Percentiles rank a stretch among this genome's conserved stretches.
These are phyloP conservation scores for Elongisporangium undulatum DNA, from an alignment of 352 stramenopile genomes.

Conservation along the genomic window DNA sequence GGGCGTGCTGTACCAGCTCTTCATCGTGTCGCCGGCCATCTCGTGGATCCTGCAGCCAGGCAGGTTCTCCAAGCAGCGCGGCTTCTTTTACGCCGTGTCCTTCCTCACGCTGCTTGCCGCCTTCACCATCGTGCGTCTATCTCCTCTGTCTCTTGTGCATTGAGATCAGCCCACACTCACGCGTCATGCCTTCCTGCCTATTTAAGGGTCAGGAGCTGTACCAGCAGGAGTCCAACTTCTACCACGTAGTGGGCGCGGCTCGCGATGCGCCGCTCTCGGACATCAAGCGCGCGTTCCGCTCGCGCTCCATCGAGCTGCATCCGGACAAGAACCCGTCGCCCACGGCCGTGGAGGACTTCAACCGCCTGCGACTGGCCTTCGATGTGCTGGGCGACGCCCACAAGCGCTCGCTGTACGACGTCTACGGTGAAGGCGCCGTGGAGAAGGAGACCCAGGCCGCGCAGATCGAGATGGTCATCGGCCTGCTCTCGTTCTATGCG, in stretches of 20 bases:
- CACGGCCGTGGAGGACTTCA: conserved; percentile 91
- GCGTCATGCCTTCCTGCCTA: conserved; percentile 3
- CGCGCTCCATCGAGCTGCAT: conserved; percentile 93
- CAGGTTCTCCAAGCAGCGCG: conserved; percentile 90
- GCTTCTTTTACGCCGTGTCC: conserved; percentile 92
- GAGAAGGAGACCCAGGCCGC: conserved; percentile 88
- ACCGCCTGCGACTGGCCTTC: conserved; percentile 92
- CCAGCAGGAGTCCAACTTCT: conserved; percentile 93
- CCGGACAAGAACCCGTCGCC: conserved; percentile 96
- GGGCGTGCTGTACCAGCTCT: conserved; percentile 66
- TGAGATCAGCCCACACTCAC: neutral
- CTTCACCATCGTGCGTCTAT: conserved; percentile 85
- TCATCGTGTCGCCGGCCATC: conserved; percentile 84
- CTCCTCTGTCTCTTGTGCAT: neutral
- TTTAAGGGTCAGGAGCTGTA: conserved; percentile 77
- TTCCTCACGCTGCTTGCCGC: conserved; percentile 91
- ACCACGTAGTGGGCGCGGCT: conserved; percentile 88
- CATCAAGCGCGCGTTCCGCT: conserved; percentile 97
- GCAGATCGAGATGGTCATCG: conserved; percentile 89
- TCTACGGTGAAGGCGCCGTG: conserved; percentile 89
- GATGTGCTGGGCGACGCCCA: conserved; percentile 84
- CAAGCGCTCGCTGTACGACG: conserved; percentile 94
- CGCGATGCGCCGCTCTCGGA: conserved; percentile 89
- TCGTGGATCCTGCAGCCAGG: conserved; percentile 95
- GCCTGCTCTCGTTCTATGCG: conserved; percentile 93